Conservation (phyloP, 257 asterid species). For the Capsicum rhomboideum region DNA sequence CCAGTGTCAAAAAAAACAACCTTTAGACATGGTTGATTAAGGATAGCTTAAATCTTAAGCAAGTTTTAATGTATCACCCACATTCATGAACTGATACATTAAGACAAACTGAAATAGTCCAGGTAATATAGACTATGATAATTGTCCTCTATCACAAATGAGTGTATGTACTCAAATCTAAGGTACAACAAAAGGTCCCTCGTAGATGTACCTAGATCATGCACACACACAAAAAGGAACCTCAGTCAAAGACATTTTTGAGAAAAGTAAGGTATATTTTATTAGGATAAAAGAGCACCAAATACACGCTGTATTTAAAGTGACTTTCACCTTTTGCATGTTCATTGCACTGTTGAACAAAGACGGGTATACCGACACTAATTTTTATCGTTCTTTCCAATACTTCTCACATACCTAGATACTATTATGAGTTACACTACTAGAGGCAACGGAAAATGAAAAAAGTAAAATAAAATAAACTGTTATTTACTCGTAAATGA, state of each 20-base stretch:
- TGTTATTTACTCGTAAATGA: not conserved
- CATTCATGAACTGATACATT: not conserved
- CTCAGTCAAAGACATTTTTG: not conserved
- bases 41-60: not conserved
- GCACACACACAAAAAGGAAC: not conserved
- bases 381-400: not conserved
- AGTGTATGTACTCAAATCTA: not conserved
- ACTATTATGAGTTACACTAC: not conserved
- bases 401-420: not conserved
- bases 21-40: not conserved
- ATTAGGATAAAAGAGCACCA: not conserved
- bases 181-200: not conserved
- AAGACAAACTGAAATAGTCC: not conserved
- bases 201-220: not conserved
- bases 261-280: not conserved
- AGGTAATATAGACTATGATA: not conserved
- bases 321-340: not conserved
- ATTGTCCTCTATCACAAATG: not conserved
- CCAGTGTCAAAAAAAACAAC: too few species aligned
- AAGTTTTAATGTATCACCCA: not conserved
- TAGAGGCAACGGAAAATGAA: not conserved
- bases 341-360: not conserved
- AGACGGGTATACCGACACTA: not conserved
- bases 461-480: not conserved
- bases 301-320: not conserved